phyloP scores from a whole-genome alignment of 352 stramenopile species.

The Globisporangium spinosum region DNA sequence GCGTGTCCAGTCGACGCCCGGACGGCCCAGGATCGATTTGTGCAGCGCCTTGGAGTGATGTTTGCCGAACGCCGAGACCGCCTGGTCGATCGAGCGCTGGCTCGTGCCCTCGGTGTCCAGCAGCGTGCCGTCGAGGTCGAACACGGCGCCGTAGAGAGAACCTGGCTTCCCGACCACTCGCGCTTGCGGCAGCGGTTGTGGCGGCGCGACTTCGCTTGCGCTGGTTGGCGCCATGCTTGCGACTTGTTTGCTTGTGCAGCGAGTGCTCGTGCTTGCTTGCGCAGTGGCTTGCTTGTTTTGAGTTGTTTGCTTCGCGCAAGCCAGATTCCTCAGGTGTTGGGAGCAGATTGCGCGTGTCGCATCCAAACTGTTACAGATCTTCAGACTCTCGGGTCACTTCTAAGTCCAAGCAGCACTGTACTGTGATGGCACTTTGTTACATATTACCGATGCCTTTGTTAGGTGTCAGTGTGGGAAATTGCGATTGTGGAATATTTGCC shows the following conservation, averaged over 20 bases:
- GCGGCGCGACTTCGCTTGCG: not conserved
- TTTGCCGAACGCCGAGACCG: conserved; percentile 48
- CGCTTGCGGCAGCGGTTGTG: not conserved
- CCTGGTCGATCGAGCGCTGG: conserved; percentile 48
- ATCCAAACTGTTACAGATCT: not conserved
- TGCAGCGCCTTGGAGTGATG: conserved; percentile 58
- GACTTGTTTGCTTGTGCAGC: not conserved
- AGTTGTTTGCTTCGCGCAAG: not conserved
- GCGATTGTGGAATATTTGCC: not conserved
- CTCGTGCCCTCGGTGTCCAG: conserved; percentile 80
- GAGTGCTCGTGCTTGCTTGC: not conserved
- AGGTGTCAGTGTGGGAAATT: not conserved
- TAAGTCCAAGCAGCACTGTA: not conserved
- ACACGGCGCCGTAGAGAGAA: conserved; percentile 46
- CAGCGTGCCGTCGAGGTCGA: conserved; percentile 82
- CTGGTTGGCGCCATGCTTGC: not conserved
- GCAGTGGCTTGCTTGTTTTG: not conserved
- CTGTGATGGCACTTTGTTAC: not conserved
- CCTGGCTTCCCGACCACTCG: not conserved
- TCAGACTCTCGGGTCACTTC: not conserved
- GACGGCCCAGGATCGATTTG: conserved; percentile 72
- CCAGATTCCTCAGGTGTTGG: not conserved
- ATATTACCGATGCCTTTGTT: not conserved
- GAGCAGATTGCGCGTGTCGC: not conserved
- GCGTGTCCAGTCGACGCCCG: conserved; percentile 62